Evolutionary conservation across 2,329 filamentous ascomycete species (phyloP).

Genomic region (Coleophoma crateriformis): DNA sequence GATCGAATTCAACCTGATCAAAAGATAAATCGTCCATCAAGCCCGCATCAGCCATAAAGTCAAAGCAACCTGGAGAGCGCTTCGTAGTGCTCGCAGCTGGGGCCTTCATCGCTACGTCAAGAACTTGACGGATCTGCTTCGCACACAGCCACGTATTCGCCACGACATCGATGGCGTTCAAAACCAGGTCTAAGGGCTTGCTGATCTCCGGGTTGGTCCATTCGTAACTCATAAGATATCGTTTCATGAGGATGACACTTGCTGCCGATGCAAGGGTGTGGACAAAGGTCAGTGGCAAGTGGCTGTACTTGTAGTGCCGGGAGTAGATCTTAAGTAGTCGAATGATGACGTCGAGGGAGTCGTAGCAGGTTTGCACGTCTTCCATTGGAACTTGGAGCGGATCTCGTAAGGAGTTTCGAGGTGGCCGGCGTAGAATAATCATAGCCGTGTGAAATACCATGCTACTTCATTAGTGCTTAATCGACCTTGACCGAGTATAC

Average conservation of each 20-base stretch:
- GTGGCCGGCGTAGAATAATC: slow-evolving; percentile 45
- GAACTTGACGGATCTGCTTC: slow-evolving; percentile 33
- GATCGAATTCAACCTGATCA: slow-evolving; percentile 4
- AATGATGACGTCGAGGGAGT: slow-evolving; percentile 39
- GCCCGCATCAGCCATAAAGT: slow-evolving; percentile 10
- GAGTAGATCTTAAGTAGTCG: slow-evolving; percentile 38
- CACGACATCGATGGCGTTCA: slow-evolving; percentile 45
- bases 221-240: slow-evolving; percentile 30
- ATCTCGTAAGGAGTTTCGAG: slow-evolving; percentile 34
- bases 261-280: slow-evolving; percentile 43
- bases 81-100: slow-evolving; percentile 1
- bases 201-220: slow-evolving; percentile 41
- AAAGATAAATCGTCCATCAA: slow-evolving; percentile 5
- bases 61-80: slow-evolving; percentile 11
- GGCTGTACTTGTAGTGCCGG: slow-evolving; percentile 36
- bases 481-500: neutral
- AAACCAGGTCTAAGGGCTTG: slow-evolving; percentile 40
- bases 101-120: slow-evolving; percentile 14
- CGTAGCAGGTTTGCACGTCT: slow-evolving; percentile 44
- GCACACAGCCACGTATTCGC: slow-evolving; percentile 43
- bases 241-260: slow-evolving; percentile 40
- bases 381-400: slow-evolving; percentile 31
- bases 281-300: slow-evolving; percentile 41
- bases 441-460: slow-evolving; percentile 45
- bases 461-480: slow-evolving; percentile 5